phyloP scores from a whole-genome alignment of 2,329 filamentous ascomycete genomes.

The Clonostachys rhizophaga region DNA sequence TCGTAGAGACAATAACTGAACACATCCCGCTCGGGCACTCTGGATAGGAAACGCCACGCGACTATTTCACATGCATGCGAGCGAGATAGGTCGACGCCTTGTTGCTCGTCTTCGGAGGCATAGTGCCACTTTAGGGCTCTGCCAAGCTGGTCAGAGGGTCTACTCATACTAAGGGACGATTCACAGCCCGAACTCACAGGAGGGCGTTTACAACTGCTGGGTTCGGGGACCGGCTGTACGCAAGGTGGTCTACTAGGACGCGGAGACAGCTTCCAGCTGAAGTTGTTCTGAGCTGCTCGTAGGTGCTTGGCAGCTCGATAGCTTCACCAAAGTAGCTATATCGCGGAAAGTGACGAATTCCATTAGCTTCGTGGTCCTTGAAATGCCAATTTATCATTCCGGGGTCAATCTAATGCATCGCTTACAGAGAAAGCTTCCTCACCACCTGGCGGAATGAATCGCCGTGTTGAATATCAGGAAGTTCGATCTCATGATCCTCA shows the following conservation, averaged over 20 bases:
- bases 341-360: background rate
- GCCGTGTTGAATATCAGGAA: slow-evolving; percentile 13
- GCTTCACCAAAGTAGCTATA: slow-evolving; percentile 57
- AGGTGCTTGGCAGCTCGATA: slow-evolving; percentile 61
- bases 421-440: slow-evolving; percentile 53
- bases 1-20: slow-evolving; percentile 73
- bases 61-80: slow-evolving; percentile 76
- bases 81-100: slow-evolving; percentile 62
- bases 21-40: slow-evolving; percentile 66
- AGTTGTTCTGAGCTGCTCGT: slow-evolving; percentile 69
- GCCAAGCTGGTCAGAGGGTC: background rate
- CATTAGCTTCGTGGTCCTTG: background rate
- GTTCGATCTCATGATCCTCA: background rate
- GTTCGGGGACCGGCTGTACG: slow-evolving; percentile 54
- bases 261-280: slow-evolving; percentile 55
- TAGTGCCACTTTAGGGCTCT: slow-evolving; percentile 76
- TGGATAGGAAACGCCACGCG: slow-evolving; percentile 72
- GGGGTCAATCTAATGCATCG: background rate
- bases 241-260: slow-evolving; percentile 59
- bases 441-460: slow-evolving; percentile 36
- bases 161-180: background rate
- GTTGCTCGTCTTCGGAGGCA: slow-evolving; percentile 55
- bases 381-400: no score
- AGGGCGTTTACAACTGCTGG: slow-evolving; percentile 68
- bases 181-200: slow-evolving; percentile 46